phyloP scores from a whole-genome alignment of 768 basidiomycete genomes.

The Auricularia auricula-judae region DNA sequence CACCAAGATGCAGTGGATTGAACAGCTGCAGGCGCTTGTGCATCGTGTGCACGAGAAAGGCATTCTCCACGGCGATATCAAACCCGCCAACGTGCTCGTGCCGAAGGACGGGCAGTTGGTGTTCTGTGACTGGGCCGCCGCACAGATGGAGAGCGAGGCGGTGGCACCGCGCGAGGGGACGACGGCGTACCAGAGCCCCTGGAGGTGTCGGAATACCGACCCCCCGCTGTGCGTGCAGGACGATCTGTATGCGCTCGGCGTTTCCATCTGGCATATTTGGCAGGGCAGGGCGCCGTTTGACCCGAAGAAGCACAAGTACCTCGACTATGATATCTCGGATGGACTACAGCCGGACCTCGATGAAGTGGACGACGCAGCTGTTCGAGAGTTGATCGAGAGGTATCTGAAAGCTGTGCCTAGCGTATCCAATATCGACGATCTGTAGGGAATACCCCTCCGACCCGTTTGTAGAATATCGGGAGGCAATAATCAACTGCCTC shows the following conservation, averaged over 20 bases:
- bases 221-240: neutral
- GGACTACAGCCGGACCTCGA: neutral
- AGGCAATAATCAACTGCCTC: no score
- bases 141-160: no score
- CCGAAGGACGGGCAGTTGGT: no score
- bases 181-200: neutral
- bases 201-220: neutral
- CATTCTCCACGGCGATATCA: conserved; percentile 94
- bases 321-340: neutral
- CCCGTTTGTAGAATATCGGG: no score
- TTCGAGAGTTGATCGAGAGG: neutral
- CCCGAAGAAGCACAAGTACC: neutral
- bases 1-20: no score
- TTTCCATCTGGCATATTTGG: neutral
- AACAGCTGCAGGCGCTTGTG: no score
- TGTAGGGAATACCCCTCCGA: no score
- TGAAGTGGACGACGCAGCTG: neutral
- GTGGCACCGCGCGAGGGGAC: no score
- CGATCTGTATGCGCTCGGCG: neutral
- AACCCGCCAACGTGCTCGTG: conserved; percentile 91
- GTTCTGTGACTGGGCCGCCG: no score
- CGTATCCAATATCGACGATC: neutral
- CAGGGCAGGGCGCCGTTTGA: neutral
- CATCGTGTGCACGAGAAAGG: conserved; percentile 35
- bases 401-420: neutral